phyloP scores from a whole-genome alignment of 768 basidiomycete genomes.

The Lentinula detonsa region DNA sequence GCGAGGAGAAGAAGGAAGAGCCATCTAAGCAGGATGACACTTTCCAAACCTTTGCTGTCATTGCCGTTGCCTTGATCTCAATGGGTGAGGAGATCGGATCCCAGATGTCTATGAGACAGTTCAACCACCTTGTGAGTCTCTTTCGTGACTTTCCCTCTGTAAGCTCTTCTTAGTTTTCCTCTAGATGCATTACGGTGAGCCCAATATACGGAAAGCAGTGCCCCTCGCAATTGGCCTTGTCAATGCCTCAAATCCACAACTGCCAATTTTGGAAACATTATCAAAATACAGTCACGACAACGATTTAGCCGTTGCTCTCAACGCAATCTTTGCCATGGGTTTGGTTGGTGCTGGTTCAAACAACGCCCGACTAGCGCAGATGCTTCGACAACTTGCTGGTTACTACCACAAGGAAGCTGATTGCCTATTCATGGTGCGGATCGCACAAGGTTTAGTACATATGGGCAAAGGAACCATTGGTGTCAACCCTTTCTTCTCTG shows the following conservation, averaged over 20 bases:
- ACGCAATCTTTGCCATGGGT: constrained; percentile 99
- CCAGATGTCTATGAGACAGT: constrained; percentile 95
- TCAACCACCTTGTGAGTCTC: constrained; percentile 80
- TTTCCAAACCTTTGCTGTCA: constrained; percentile 88
- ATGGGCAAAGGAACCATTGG: constrained; percentile 99
- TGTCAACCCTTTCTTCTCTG: constrained; percentile 93
- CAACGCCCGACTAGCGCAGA: constrained; percentile 94
- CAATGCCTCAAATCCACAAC: constrained; percentile 92
- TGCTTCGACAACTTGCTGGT: constrained; percentile 94
- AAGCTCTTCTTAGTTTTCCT: not conserved
- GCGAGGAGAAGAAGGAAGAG: constrained; percentile 28
- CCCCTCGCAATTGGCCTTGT: constrained; percentile 94
- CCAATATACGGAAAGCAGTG: constrained; percentile 83
- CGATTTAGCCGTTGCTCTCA: constrained; percentile 92
- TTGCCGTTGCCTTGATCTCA: constrained; percentile 90
- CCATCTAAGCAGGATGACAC: constrained; percentile 48
- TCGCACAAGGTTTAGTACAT: constrained; percentile 95
- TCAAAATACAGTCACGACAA: constrained; percentile 99
- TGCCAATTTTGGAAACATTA: constrained; percentile 91
- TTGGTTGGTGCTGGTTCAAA: constrained; percentile 98
- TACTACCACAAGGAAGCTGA: constrained; percentile 98
- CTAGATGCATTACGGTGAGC: constrained; percentile 96
- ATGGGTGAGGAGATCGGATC: constrained; percentile 99
- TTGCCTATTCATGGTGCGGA: constrained; percentile 91
- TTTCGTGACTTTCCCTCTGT: constrained; percentile 20